Base-by-base conservation (phyloP, 1,284 basidiomycete species). In the Volvariella surrecta region DNA sequence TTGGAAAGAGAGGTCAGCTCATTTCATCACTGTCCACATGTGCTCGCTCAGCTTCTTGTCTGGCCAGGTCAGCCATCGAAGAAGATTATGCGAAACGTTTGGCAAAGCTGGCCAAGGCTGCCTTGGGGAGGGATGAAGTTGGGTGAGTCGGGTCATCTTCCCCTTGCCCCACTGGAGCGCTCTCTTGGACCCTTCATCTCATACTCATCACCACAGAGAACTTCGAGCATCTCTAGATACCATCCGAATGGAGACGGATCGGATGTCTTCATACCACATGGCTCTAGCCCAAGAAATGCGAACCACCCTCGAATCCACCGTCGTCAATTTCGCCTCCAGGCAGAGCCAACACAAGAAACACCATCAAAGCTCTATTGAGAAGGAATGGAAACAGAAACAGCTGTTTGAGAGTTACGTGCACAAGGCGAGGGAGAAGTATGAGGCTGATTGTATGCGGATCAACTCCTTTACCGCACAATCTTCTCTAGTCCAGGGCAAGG, bases 381-480 rank as follows among this genome's bases (percentile, higher is more conserved):
- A 92, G 62, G 73, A 85, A 54, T 91, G 82, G 72, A 92, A 90
- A 63, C 76, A 77, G 42, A 93, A 94, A 59, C 82, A 86, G 54
- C 74, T 79, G 4, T 89, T 92, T 53, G 89, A 94, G 55, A 70
- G 73, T 16, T 82, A 92, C 52, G 90, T 93, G 24, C 71, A 73
- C 51, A 92, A 91, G 62, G 89, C 95, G 1, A 80, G 89, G 50
- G 91, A 96, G 59, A 90, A 93, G 58, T 99, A 98, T 66, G 92
- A 97, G 62, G 73, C 76, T 43, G 93, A 98, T 58, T 97, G 94
- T 62, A 74, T 96, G 49, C 82, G 86, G 49, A 94, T 98, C 73
- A 98, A 98, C 61, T 87, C 90, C 6, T 94, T 89, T 61, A 95
- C 93, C 2, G 95, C 95, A 1, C 93, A 97, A 64, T 81, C 85